Base-by-base conservation (phyloP, 2,329 filamentous ascomycete genomes). In the Trichoderma sp. region DNA sequence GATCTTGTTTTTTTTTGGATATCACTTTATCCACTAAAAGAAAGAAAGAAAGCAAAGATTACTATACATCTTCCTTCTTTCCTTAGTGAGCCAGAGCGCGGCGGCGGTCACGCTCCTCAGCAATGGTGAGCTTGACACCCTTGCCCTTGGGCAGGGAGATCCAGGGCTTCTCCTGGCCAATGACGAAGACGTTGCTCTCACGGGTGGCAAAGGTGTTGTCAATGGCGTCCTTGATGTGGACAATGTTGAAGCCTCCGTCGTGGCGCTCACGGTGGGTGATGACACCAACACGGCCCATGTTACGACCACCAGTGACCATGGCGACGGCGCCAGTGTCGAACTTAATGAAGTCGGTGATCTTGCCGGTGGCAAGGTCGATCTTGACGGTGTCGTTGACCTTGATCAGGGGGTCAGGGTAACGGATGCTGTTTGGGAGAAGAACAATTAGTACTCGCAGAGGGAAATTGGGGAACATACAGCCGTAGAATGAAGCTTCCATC, bases 341-440 rank as follows among this genome's bases (percentile, higher is more conserved):
- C 86, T 91, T 92, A 89, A 98, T 94, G 87, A 92, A 98, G 86
- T 99, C 96, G 78, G 88, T 85, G 86, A 99, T 96, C 91, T 98
- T 99, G 88, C 96, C 96, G 75, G 94, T 97, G 80, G 91, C 85
- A 70, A 99, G 88, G 81, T 99, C 93, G 79, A 99, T 95, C 93
- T 99, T 99, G 86, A 99, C 94, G 71, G 96, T 98, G 88, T 99
- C 96, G 89, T 99, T 98, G 88, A 99, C 96, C 90, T 96, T 97
- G 90, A 99, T 97, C 77, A 90, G 82, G 74, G 96, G 96, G 86
- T 99, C 96, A 77, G 96, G 96, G 91, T 97, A 99, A 81, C 96
- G 96, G 88, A 99, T 97, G 84, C 96, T 99, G 83, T 78, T 49
- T 24, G 34, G 56, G 68, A 37, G 70, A 63, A 70, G 24, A 71